These are phyloP conservation scores for Boletellus sp. DNA, from an alignment of 768 basidiomycete genomes.

Conservation along the genomic window DNA sequence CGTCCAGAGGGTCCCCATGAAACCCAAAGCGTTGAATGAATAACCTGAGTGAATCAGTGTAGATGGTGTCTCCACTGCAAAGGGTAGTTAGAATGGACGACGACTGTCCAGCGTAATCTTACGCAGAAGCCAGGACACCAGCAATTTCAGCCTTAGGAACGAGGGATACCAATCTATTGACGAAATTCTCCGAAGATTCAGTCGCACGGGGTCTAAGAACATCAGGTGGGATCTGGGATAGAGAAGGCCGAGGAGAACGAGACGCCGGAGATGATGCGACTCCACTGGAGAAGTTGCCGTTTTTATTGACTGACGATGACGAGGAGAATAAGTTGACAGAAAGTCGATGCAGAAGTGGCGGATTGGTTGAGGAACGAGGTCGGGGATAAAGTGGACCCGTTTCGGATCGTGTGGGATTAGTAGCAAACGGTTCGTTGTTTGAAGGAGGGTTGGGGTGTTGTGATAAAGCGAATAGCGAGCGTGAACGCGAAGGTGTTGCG, in stretches of 20 bases:
- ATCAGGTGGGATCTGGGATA: slow-evolving; percentile 41
- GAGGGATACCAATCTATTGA: slow-evolving; percentile 57
- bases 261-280: slow-evolving; percentile 23
- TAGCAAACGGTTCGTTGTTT: background rate
- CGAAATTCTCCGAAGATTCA: slow-evolving; percentile 70
- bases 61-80: slow-evolving; percentile 65
- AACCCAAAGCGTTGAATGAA: slow-evolving; percentile 83
- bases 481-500: slow-evolving; percentile 28
- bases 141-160: slow-evolving; percentile 80
- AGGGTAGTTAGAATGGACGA: slow-evolving; percentile 8
- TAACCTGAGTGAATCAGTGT: slow-evolving; percentile 60
- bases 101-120: slow-evolving; percentile 12
- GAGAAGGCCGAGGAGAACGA: slow-evolving; percentile 44
- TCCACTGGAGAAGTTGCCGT: slow-evolving; percentile 8
- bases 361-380: slow-evolving; percentile 56
- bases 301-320: slow-evolving; percentile 32
- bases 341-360: slow-evolving; percentile 65
- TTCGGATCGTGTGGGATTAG: slow-evolving; percentile 14
- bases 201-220: slow-evolving; percentile 53
- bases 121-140: slow-evolving; percentile 80
- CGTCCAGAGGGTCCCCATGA: slow-evolving; percentile 75
- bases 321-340: slow-evolving; percentile 62
- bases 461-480: slow-evolving; percentile 27
- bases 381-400: slow-evolving; percentile 36
- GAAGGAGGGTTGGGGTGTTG: slow-evolving; percentile 16